A percentile compares a stretch with the other conserved stretches of the same genome.
These are phyloP conservation scores for Solanum hybrid DNA, from an alignment of 305 asterid species.

Conservation along the genomic window DNA sequence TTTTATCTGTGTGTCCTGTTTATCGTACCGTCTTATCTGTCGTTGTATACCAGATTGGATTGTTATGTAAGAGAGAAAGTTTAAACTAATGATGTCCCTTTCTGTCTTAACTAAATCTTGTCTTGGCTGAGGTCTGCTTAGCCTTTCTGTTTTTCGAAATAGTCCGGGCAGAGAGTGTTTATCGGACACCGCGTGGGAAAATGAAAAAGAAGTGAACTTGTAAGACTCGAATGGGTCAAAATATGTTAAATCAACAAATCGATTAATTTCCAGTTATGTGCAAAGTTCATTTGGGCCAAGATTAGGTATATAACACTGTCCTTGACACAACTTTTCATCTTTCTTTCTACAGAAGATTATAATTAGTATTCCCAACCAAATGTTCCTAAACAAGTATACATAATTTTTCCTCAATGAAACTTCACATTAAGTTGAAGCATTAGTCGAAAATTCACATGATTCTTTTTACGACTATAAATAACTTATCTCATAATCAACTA, in stretches of 20 bases:
- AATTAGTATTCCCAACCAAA: background rate
- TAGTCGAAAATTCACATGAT: background rate
- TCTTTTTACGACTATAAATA: background rate
- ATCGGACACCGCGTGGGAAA: background rate
- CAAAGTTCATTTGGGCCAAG: background rate
- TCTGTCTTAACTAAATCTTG: background rate
- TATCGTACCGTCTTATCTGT: background rate
- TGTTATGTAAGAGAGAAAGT: background rate
- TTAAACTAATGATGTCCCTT: background rate
- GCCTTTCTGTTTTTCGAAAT: background rate
- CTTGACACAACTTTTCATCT: background rate
- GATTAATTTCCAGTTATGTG: background rate
- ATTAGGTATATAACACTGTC: background rate
- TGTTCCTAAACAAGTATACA: background rate
- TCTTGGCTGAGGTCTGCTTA: background rate
- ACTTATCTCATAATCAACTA: background rate
- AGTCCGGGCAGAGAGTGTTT: background rate
- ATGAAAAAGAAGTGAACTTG: background rate
- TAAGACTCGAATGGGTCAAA: background rate
- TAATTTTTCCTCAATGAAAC: background rate
- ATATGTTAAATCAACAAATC: background rate
- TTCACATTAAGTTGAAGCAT: background rate
- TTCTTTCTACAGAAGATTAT: background rate
- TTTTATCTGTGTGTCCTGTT: background rate
- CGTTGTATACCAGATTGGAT: constrained; percentile 3